Evolutionary conservation across 2,329 filamentous ascomycete species (phyloP), one percentile per base, ranked within the genome.

Genomic region (Xylaria sp.): DNA sequence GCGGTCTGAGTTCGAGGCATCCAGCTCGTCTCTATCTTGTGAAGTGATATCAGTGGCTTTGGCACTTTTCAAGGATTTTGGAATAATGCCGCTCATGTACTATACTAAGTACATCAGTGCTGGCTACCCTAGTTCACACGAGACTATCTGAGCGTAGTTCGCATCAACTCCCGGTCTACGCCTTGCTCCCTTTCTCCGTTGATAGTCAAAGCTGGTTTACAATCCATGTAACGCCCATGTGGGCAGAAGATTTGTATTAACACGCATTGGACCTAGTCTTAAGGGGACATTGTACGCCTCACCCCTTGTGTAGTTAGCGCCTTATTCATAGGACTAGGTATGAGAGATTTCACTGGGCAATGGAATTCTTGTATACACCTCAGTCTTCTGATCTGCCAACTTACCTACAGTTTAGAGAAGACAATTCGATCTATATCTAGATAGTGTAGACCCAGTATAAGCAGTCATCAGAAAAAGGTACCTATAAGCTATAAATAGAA

Each of bases 401-500:
- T 16, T 55, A 37, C 53, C n/a, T 37, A 23, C 32, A 23, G 18
- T 44, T 8, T 29, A 42, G 16, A 27, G 23, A 18, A 53, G 47
- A 61, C 53, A 37, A 53, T 62, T 40, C 25, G 37, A 42, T 54
- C 8, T 25, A 51, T 47, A 10, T 35, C 29, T 32, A 32, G 5
- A 6, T 35, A 35, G 21, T 2, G 13, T 53, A 27, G 35, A 25
- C 16, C 48, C 29, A 29, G 35, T 58, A 21, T n/a, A 58, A n/a
- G 23, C 9, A 37, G 10, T 40, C 35, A 54, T 55, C 18, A 60
- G 10, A n/a, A n/a, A 21, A 16, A 50, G 9, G 13, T 16, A 40
- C 47, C 12, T 48, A n/a, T 18, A 40, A 21, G 32, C 60, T 67
- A 67, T 60, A 67, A 67, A 54, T 67, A 67, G 65, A 67, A 67